phyloP scores from a whole-genome alignment of 495 filamentous ascomycete genomes.

The Daldinia loculata region DNA sequence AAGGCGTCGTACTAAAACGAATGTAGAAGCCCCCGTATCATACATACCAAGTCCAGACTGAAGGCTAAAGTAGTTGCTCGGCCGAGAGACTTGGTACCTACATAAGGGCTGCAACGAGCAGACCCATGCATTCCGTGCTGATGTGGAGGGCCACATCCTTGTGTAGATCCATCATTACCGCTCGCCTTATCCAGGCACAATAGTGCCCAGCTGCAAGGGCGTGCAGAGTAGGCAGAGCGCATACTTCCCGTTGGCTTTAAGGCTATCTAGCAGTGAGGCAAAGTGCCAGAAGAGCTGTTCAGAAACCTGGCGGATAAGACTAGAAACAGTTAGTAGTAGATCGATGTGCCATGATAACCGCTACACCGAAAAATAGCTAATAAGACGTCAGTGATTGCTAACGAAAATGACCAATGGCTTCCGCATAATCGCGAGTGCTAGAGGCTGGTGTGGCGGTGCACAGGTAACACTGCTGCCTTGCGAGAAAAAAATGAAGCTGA shows the following conservation, averaged over 20 bases:
- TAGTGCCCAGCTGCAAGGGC: conserved; percentile 18
- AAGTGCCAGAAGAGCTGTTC: background rate
- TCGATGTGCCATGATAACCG: background rate
- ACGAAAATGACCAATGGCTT: background rate
- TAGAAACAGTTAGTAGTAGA: background rate
- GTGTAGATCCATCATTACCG: conserved; percentile 24
- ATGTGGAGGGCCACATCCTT: conserved; percentile 30
- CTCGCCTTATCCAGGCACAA: conserved; percentile 13
- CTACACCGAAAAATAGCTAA: background rate
- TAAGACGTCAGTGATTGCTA: background rate
- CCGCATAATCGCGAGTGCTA: background rate
- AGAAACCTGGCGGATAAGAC: background rate
- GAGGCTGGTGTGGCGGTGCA: background rate
- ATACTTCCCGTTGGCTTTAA: conserved; percentile 1
- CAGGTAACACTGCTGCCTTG: background rate
- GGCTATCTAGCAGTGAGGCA: background rate
- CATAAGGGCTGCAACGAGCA: conserved; percentile 8
- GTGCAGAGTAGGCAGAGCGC: conserved; percentile 6
- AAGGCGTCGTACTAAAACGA: conserved; percentile 16
- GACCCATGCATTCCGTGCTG: conserved; percentile 20
- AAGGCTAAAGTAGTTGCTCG: conserved; percentile 22
- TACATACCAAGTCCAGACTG: conserved; percentile 6
- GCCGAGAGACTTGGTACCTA: conserved; percentile 15
- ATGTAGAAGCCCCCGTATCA: conserved; percentile 23
- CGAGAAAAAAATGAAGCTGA: background rate